Conservation (phyloP, 306 rosid genomes). For the Lupinus albus region DNA sequence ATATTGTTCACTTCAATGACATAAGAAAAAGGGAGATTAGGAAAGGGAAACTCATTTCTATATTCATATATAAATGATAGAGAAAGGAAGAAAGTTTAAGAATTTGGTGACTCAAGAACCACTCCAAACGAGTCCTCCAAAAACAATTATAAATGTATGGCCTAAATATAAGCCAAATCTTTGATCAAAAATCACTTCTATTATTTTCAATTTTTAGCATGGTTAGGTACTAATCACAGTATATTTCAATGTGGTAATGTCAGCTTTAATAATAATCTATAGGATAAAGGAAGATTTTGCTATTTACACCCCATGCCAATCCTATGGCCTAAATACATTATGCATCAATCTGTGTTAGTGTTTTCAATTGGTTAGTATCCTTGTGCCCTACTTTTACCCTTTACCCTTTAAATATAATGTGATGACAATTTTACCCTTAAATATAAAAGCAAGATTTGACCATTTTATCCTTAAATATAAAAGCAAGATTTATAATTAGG, state of each 20-base stretch:
- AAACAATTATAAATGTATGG: conserved; percentile 31
- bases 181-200: conserved; percentile 45
- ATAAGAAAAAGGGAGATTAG: conserved; percentile 36
- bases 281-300: conserved; percentile 15
- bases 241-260: conserved; percentile 35
- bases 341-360: not conserved
- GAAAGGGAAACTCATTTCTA: conserved; percentile 32
- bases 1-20: conserved; percentile 41
- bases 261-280: conserved; percentile 23
- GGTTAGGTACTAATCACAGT: conserved; percentile 52
- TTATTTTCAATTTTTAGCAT: conserved; percentile 29
- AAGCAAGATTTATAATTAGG: too few species aligned
- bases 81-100: conserved; percentile 33
- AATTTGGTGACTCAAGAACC: conserved; percentile 70
- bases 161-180: conserved; percentile 41
- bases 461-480: too few species aligned
- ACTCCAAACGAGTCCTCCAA: conserved; percentile 51
- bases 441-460: too few species aligned
- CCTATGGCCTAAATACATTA: conserved; percentile 19
- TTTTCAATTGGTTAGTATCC: too few species aligned
- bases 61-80: conserved; percentile 24
- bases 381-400: too few species aligned
- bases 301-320: conserved; percentile 17
- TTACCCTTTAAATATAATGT: too few species aligned
- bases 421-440: too few species aligned